phyloP scores from a whole-genome alignment of 75 land plant species.

The Azolla pinnata region DNA sequence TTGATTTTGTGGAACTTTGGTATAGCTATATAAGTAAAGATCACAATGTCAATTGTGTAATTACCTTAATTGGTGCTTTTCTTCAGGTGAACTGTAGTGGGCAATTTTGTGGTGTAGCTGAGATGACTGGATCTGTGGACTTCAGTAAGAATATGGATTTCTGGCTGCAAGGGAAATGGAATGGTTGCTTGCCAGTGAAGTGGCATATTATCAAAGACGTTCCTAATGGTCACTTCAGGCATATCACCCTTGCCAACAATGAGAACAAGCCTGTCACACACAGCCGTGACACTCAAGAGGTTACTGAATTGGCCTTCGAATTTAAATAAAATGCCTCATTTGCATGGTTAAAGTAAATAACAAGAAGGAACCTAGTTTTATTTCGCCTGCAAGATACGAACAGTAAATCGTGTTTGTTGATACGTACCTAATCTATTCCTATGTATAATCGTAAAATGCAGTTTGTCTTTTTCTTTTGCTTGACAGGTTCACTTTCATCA shows the following conservation, averaged over 20 bases:
- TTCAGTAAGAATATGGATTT: constrained; percentile 46
- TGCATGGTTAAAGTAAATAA: too few species aligned
- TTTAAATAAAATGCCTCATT: too few species aligned
- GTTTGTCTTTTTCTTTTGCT: too few species aligned
- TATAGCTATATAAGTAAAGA: too few species aligned
- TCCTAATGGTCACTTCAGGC: constrained; percentile 42
- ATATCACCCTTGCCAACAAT: constrained; percentile 53
- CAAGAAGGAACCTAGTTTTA: too few species aligned
- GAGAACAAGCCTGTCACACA: constrained; percentile 67
- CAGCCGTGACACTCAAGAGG: constrained; percentile 65
- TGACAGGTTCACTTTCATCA: constrained; percentile 14
- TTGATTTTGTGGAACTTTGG: too few species aligned
- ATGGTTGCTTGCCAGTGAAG: constrained; percentile 51
- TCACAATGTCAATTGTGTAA: too few species aligned
- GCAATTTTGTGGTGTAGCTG: constrained; percentile 60
- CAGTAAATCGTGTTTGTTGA: too few species aligned
- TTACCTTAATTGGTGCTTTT: neutral
- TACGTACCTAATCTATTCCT: too few species aligned
- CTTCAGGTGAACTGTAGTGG: constrained; percentile 55
- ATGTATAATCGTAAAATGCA: too few species aligned
- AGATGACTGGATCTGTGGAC: constrained; percentile 56
- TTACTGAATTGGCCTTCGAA: too few species aligned
- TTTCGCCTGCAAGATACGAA: too few species aligned
- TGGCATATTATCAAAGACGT: constrained; percentile 67
- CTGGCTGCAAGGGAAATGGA: constrained; percentile 75